These are phyloP conservation scores for Aspergillus tanneri DNA, from an alignment of 2,329 filamentous ascomycete species.

Conservation along the genomic window DNA sequence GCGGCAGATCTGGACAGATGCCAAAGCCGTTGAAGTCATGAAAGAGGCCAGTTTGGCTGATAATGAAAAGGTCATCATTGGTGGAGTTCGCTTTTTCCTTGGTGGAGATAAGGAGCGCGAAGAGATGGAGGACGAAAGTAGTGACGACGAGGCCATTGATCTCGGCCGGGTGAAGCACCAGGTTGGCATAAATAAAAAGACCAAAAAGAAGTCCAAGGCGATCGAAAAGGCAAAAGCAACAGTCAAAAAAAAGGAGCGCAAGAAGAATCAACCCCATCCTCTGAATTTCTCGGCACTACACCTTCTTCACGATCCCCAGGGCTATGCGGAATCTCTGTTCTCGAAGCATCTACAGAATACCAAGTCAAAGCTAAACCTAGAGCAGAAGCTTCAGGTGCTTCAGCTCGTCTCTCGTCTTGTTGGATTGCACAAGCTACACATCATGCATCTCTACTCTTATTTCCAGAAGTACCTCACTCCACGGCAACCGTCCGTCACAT, in stretches of 20 bases:
- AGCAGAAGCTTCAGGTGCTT: conserved; percentile 84
- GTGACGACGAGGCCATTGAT: conserved; percentile 73
- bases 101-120: conserved; percentile 95
- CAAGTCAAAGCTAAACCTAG: conserved; percentile 79
- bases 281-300: conserved; percentile 97
- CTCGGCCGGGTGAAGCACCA: conserved; percentile 81
- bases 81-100: conserved; percentile 89
- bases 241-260: conserved; percentile 78
- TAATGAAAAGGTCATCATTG: conserved; percentile 87
- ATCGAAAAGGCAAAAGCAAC: conserved; percentile 79
- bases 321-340: conserved; percentile 87
- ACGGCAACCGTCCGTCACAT: conserved; percentile 84
- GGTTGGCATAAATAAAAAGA: conserved; percentile 92
- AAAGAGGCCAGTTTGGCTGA: conserved; percentile 86
- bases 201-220: conserved; percentile 76
- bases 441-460: conserved; percentile 91
- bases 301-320: conserved; percentile 88
- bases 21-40: conserved; percentile 96
- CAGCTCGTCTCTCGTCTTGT: conserved; percentile 89
- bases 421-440: conserved; percentile 85
- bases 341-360: conserved; percentile 85
- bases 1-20: conserved; percentile 91
- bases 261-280: conserved; percentile 81
- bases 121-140: conserved; percentile 84
- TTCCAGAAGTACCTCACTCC: conserved; percentile 91